These are phyloP conservation scores for Ustulina deusta DNA, from an alignment of 2,329 filamentous ascomycete genomes.

Conservation along the genomic window DNA sequence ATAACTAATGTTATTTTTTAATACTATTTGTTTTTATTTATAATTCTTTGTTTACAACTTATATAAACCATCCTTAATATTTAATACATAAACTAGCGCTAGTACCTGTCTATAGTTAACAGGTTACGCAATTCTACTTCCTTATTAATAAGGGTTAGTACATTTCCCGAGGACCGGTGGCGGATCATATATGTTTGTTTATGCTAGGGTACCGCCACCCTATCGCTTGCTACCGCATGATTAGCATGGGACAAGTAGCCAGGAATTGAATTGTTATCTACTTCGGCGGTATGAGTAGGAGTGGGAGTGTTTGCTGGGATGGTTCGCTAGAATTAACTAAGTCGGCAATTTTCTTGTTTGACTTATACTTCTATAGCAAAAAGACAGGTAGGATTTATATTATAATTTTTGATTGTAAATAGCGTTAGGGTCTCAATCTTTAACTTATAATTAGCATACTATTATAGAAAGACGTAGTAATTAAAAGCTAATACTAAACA, in stretches of 20 bases:
- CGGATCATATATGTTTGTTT: conserved; percentile 8
- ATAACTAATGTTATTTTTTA: too few species aligned
- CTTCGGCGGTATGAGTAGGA: not conserved
- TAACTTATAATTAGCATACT: too few species aligned
- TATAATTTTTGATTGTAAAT: not conserved
- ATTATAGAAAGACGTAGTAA: not conserved
- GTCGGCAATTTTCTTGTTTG: not conserved
- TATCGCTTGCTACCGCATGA: not conserved
- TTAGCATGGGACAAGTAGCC: not conserved
- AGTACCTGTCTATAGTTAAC: not conserved
- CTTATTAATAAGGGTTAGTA: not conserved
- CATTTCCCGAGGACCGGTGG: not conserved
- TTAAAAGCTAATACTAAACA: too few species aligned
- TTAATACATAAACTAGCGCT: not conserved
- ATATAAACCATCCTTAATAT: not conserved
- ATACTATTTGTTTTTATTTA: too few species aligned
- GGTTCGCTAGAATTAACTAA: not conserved
- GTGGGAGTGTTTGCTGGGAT: not conserved
- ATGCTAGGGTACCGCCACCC: not conserved
- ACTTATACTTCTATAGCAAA: not conserved
- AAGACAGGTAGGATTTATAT: not conserved
- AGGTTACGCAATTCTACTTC: not conserved
- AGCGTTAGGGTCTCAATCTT: not conserved
- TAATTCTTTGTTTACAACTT: too few species aligned
- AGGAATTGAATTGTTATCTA: not conserved